A percentile compares a stretch with the other conserved stretches of the same genome.
These are phyloP conservation scores for Eucalyptus pumila DNA, from an alignment of 345 rosid genomes.

Conservation along the genomic window DNA sequence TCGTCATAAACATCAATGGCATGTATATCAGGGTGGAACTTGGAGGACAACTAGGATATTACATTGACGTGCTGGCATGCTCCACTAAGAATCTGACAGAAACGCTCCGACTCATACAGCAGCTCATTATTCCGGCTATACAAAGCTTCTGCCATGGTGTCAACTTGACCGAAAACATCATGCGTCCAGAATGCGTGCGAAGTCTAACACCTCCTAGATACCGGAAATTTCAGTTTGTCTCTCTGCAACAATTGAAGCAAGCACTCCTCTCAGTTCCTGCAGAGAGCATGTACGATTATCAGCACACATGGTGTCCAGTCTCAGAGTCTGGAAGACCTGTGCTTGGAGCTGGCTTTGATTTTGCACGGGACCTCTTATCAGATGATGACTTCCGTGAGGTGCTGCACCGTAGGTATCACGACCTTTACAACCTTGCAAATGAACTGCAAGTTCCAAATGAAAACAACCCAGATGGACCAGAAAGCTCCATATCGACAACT, in stretches of 20 bases:
- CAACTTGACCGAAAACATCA: constrained; percentile 61
- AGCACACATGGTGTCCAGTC: constrained; percentile 81
- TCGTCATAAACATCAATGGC: constrained; percentile 68
- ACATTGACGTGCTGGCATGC: constrained; percentile 82
- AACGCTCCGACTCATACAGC: constrained; percentile 66
- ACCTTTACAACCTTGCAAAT: constrained; percentile 67
- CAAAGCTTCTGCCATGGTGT: constrained; percentile 77
- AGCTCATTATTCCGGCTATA: constrained; percentile 72
- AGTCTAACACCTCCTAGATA: constrained; percentile 67
- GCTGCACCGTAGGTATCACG: constrained; percentile 71
- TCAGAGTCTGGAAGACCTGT: constrained; percentile 53
- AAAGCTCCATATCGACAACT: neutral
- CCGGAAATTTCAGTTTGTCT: constrained; percentile 56
- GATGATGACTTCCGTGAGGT: constrained; percentile 95
- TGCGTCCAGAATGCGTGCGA: constrained; percentile 74
- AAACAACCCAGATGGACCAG: constrained; percentile 25
- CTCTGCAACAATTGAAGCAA: constrained; percentile 61
- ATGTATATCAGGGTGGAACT: constrained; percentile 73
- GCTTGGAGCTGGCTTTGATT: constrained; percentile 61
- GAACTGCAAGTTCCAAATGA: constrained; percentile 77
- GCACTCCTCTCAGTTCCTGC: constrained; percentile 88
- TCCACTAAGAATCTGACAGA: constrained; percentile 85
- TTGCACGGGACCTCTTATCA: constrained; percentile 82
- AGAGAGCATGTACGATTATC: constrained; percentile 85
- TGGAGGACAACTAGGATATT: constrained; percentile 83